These are phyloP conservation scores for Penicillium sp. DNA, from an alignment of 2,329 filamentous ascomycete genomes.

Conservation along the genomic window DNA sequence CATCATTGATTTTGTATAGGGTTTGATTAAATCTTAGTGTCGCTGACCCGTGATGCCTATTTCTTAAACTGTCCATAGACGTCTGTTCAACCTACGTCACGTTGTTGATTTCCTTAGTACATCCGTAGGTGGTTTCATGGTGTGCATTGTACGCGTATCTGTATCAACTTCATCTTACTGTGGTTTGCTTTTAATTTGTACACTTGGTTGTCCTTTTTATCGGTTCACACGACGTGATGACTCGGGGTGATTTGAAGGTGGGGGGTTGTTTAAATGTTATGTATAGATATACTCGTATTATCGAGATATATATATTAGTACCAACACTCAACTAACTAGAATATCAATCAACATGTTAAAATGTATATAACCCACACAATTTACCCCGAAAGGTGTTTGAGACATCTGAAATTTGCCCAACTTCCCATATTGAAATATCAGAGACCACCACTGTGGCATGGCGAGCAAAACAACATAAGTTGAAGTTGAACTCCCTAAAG, in stretches of 20 bases:
- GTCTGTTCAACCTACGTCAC: not conserved
- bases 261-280: too few relatives aligned
- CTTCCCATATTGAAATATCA: rapidly evolving
- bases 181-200: not conserved
- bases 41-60: too few relatives aligned
- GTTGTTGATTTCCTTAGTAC: too few relatives aligned
- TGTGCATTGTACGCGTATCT: not conserved
- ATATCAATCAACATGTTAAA: too few relatives aligned
- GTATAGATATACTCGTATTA: too few relatives aligned
- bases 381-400: rapidly evolving
- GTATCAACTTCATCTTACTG: too few relatives aligned
- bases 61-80: not conserved
- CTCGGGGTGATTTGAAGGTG: not conserved
- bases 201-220: not conserved
- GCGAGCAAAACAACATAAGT: not conserved
- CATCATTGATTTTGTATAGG: not conserved
- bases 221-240: rapidly evolving
- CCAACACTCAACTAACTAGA: rapidly evolving
- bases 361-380: not conserved
- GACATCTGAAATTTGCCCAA: rapidly evolving
- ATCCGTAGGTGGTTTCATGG: too few relatives aligned
- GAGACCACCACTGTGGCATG: not conserved
- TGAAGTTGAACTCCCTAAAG: not conserved
- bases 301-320: not conserved
- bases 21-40: not conserved